Conservation (phyloP, 768 basidiomycete genomes). For the Calocybe gangraenosa region DNA sequence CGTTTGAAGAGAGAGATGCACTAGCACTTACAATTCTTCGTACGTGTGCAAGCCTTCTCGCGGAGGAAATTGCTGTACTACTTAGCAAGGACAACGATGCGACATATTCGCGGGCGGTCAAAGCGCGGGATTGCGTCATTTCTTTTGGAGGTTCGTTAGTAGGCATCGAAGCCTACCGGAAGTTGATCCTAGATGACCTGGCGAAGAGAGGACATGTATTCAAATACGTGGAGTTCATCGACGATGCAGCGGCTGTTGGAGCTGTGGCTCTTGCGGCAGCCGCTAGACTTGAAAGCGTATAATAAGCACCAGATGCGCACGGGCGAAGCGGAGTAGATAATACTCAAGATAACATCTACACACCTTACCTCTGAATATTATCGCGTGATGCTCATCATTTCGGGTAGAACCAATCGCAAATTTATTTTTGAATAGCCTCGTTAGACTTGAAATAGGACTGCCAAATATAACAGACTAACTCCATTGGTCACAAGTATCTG, state of each 20-base stretch:
- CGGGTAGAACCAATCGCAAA: too few relatives aligned
- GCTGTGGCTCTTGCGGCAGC: slow-evolving; percentile 51
- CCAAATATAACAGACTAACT: too few relatives aligned
- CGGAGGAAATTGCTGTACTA: slow-evolving; percentile 53
- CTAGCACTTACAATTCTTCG: slow-evolving; percentile 59
- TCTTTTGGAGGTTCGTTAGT: slow-evolving; percentile 81
- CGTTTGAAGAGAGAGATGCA: slow-evolving; percentile 64
- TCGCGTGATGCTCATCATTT: too few relatives aligned
- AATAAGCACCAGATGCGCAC: too few relatives aligned
- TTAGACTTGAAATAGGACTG: too few relatives aligned
- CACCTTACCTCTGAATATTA: too few relatives aligned
- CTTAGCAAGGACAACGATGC: slow-evolving; percentile 30
- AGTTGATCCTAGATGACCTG: slow-evolving; percentile 53
- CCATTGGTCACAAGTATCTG: too few relatives aligned
- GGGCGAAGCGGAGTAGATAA: too few relatives aligned
- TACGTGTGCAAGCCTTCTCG: slow-evolving; percentile 49
- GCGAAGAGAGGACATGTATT: slow-evolving; percentile 57
- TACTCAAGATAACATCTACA: too few relatives aligned
- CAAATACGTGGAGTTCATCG: slow-evolving; percentile 59
- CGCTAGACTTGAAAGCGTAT: slow-evolving; percentile 8
- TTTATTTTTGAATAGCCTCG: too few relatives aligned
- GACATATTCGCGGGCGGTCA: slow-evolving; percentile 31
- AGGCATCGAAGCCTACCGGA: slow-evolving; percentile 56
- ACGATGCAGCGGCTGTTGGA: slow-evolving; percentile 65
- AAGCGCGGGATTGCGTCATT: slow-evolving; percentile 53